These are phyloP conservation scores for Cinchona pubescens DNA, from an alignment of 257 asterid species.

Conservation along the genomic window DNA sequence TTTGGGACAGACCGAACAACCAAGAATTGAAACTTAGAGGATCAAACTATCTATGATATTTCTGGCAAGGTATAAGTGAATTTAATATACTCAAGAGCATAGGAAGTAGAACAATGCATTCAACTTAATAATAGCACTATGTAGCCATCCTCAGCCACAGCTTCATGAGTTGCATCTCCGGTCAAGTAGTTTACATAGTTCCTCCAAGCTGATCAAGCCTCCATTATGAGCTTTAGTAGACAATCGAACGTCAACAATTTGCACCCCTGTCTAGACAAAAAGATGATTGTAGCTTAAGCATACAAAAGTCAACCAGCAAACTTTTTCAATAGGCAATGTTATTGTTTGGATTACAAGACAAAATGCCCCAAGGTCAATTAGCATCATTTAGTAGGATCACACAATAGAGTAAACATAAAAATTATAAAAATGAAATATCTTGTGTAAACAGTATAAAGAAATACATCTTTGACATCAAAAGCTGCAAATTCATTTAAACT, in stretches of 20 bases:
- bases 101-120: conserved; percentile 46
- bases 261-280: conserved; percentile 83
- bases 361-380: no score
- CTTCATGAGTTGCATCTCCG: conserved; percentile 87
- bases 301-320: conserved; percentile 1
- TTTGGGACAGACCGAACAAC: no score
- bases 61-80: not conserved
- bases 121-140: conserved; percentile 93
- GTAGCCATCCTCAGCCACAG: conserved; percentile 89
- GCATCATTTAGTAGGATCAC: no score
- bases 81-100: no score
- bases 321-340: no score
- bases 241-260: conserved; percentile 85
- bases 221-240: conserved; percentile 86
- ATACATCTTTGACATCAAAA: no score
- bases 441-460: no score
- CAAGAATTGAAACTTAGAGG: no score
- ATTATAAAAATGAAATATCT: no score
- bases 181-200: conserved; percentile 71
- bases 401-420: no score
- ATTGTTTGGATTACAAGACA: no score
- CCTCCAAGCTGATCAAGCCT: conserved; percentile 92
- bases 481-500: no score
- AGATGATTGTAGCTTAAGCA: conserved; percentile 1
- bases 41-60: not conserved